Conservation (phyloP, 78 protist genomes). For the Thecamonas trahens region DNA sequence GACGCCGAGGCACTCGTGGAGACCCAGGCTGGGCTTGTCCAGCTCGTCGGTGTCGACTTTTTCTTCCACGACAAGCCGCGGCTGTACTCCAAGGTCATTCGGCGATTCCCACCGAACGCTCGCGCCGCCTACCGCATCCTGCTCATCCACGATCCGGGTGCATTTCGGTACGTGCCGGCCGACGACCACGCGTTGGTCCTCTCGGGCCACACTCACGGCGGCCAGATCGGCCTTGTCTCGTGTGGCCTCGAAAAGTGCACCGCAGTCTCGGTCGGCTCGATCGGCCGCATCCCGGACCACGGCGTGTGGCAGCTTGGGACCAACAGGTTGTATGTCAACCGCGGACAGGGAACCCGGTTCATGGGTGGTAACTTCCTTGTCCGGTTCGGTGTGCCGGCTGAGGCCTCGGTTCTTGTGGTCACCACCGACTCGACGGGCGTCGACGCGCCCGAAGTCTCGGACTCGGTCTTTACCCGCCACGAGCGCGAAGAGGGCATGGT, state of each 20-base stretch:
- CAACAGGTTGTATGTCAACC: constrained; percentile 43
- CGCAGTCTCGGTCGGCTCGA: background rate
- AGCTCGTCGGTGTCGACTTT: constrained; percentile 50
- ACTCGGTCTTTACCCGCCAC: no score
- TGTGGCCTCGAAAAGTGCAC: constrained; percentile 20
- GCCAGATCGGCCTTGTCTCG: constrained; percentile 48
- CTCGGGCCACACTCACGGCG: constrained; percentile 62
- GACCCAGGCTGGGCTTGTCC: constrained; percentile 46
- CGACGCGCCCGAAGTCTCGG: no score
- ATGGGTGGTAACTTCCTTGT: constrained; percentile 25
- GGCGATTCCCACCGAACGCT: no score
- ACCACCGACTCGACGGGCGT: no score
- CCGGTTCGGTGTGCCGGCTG: no score
- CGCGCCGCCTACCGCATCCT: constrained; percentile 16
- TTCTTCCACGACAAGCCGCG: background rate
- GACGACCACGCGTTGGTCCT: constrained; percentile 35
- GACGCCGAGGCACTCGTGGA: constrained; percentile 35
- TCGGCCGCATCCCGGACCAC: constrained; percentile 42
- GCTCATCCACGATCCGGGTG: constrained; percentile 53
- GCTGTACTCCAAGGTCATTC: background rate
- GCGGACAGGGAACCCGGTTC: constrained; percentile 42
- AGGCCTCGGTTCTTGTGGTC: no score
- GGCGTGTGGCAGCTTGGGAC: constrained; percentile 30
- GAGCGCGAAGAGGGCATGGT: no score
- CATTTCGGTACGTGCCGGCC: constrained; percentile 40